Conservation (phyloP, 768 basidiomycete genomes). For the Neoboletus magnificus region DNA sequence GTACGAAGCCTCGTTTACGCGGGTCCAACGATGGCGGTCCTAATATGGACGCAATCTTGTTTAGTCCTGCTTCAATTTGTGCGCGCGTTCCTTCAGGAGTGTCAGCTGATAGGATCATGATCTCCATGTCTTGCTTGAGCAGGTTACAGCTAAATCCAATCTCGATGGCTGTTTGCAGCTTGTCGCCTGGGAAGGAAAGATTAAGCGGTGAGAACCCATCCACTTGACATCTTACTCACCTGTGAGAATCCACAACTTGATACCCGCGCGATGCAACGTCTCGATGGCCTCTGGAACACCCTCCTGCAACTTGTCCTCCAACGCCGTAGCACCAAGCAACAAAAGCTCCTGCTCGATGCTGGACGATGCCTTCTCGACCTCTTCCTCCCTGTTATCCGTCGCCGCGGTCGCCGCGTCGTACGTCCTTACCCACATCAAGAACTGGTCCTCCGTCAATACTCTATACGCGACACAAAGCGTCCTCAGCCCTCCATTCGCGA, state of each 20-base stretch:
- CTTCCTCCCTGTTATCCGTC: conserved; percentile 80
- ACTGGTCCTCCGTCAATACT: conserved; percentile 79
- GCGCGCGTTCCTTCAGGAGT: conserved; percentile 67
- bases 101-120: conserved; percentile 95
- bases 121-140: conserved; percentile 89
- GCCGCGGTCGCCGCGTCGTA: conserved; percentile 83
- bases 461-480: conserved; percentile 89
- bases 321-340: conserved; percentile 92
- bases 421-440: conserved; percentile 68
- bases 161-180: conserved; percentile 97
- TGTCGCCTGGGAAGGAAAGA: conserved; percentile 63
- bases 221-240: conserved; percentile 42
- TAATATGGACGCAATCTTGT: conserved; percentile 87
- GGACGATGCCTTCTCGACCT: conserved; percentile 85
- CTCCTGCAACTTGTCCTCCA: conserved; percentile 96
- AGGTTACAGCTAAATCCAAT: conserved; percentile 96
- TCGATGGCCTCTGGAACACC: conserved; percentile 97
- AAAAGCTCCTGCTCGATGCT: conserved; percentile 74
- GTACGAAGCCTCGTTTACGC: conserved; percentile 61
- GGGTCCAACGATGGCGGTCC: conserved; percentile 69
- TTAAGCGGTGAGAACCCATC: not conserved
- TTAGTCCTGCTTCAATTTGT: conserved; percentile 89
- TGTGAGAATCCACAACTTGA: conserved; percentile 97
- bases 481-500: conserved; percentile 89
- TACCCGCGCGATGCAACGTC: conserved; percentile 85